These are phyloP conservation scores for Pseudofabraea citricarpa DNA, from an alignment of 2,329 filamentous ascomycete genomes.

Conservation along the genomic window DNA sequence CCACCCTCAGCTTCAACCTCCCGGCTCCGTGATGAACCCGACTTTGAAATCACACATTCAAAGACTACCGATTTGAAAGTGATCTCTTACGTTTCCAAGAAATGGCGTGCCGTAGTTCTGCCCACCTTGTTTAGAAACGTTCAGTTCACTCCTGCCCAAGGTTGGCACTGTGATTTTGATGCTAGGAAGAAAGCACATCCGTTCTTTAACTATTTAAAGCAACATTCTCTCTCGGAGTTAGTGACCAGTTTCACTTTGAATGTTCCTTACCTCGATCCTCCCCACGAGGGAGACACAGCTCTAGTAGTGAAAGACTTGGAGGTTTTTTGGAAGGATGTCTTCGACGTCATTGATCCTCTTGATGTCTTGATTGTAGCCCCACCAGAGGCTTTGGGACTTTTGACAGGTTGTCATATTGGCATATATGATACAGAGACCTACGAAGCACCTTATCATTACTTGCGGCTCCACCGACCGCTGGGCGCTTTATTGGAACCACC, in stretches of 20 bases:
- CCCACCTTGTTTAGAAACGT: conserved; percentile 54
- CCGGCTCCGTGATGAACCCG: conserved; percentile 45
- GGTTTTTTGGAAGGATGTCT: conserved; percentile 50
- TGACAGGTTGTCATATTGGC: conserved; percentile 53
- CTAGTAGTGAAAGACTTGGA: conserved; percentile 9
- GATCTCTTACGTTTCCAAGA: conserved; percentile 46
- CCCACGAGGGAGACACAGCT: not conserved
- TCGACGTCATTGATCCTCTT: conserved; percentile 47
- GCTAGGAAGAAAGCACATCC: conserved; percentile 13
- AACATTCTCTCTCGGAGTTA: conserved; percentile 28
- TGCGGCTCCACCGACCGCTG: conserved; percentile 37
- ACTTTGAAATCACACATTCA: conserved; percentile 34
- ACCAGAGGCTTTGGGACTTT: conserved; percentile 54
- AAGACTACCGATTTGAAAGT: conserved; percentile 45
- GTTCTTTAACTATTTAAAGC: conserved; percentile 31
- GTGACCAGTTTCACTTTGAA: conserved; percentile 44
- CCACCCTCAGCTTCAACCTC: conserved; percentile 46
- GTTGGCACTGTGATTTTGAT: conserved; percentile 10
- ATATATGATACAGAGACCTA: conserved; percentile 47
- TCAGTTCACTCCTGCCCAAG: conserved; percentile 32
- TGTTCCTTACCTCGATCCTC: conserved; percentile 21
- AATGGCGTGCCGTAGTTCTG: conserved; percentile 46
- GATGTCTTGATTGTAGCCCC: conserved; percentile 55
- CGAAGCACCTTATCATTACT: conserved; percentile 55
- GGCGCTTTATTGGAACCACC: not conserved